Percentiles rank a stretch among this genome's conserved stretches.
These are phyloP conservation scores for Umbelopsis sp. DNA, from an alignment of 192 early-diverging fungal genomes.

Conservation along the genomic window DNA sequence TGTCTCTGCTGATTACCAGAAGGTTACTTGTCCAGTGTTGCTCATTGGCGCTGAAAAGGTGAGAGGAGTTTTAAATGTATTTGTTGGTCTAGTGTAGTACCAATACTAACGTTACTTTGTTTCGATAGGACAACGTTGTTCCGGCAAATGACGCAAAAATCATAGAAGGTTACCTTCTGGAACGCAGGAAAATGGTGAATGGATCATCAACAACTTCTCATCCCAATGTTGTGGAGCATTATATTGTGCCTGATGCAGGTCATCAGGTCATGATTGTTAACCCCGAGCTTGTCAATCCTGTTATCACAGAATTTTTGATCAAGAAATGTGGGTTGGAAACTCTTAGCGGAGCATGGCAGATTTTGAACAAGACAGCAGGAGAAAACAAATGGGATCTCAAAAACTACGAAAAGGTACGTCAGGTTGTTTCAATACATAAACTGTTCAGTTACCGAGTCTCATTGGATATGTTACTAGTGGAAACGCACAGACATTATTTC, in stretches of 20 bases:
- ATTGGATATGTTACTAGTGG: constrained; percentile 39
- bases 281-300: constrained; percentile 51
- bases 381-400: constrained; percentile 66
- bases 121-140: constrained; percentile 3
- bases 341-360: constrained; percentile 55
- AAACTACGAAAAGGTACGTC: constrained; percentile 56
- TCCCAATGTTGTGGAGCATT: constrained; percentile 22
- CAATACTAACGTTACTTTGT: not conserved
- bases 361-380: constrained; percentile 45
- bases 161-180: not conserved
- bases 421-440: not conserved
- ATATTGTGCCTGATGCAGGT: constrained; percentile 48
- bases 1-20: constrained; percentile 30
- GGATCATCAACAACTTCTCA: not conserved
- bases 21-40: constrained; percentile 41
- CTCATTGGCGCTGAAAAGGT: constrained; percentile 54
- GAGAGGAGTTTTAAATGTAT: not conserved
- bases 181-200: not conserved
- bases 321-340: constrained; percentile 50
- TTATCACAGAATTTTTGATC: constrained; percentile 56
- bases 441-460: not conserved
- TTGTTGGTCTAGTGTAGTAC: not conserved
- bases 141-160: not conserved
- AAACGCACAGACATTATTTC: constrained; percentile 50
- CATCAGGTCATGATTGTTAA: constrained; percentile 53